Conservation (phyloP, 148 eudicot species). For the Cornus suecica region DNA sequence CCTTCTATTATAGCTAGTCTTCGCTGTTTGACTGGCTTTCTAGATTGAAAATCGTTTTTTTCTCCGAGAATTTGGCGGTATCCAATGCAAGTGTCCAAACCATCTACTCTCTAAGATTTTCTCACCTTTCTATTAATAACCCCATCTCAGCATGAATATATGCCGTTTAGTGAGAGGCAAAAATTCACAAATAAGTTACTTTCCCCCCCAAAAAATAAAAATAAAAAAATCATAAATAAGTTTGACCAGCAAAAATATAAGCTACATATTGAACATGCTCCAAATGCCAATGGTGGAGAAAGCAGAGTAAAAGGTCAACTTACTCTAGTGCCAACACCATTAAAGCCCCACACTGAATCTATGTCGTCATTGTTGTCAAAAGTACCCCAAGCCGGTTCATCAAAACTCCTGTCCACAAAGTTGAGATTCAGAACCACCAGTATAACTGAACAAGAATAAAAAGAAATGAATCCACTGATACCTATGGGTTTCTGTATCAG, state of each 20-base stretch:
- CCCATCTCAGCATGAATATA: neutral
- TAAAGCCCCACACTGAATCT: constrained; percentile 95
- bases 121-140: too few relatives aligned
- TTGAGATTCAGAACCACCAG: constrained; percentile 3
- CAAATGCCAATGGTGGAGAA: neutral
- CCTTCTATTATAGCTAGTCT: too few relatives aligned
- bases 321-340: constrained; percentile 52
- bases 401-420: constrained; percentile 57
- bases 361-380: constrained; percentile 84
- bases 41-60: too few relatives aligned
- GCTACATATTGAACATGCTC: neutral
- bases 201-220: too few relatives aligned
- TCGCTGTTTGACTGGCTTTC: too few relatives aligned
- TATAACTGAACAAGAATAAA: constrained; percentile 1
- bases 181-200: neutral
- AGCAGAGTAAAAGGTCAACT: constrained; percentile 6
- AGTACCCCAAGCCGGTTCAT: constrained; percentile 78
- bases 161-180: neutral
- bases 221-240: neutral
- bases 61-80: too few relatives aligned
- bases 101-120: too few relatives aligned
- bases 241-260: neutral
- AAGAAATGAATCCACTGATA: constrained; percentile 19
- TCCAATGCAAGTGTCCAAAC: too few relatives aligned
- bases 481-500: constrained; percentile 72